These are phyloP conservation scores for Tuber brumale DNA, from an alignment of 495 filamentous ascomycete species.

Conservation along the genomic window DNA sequence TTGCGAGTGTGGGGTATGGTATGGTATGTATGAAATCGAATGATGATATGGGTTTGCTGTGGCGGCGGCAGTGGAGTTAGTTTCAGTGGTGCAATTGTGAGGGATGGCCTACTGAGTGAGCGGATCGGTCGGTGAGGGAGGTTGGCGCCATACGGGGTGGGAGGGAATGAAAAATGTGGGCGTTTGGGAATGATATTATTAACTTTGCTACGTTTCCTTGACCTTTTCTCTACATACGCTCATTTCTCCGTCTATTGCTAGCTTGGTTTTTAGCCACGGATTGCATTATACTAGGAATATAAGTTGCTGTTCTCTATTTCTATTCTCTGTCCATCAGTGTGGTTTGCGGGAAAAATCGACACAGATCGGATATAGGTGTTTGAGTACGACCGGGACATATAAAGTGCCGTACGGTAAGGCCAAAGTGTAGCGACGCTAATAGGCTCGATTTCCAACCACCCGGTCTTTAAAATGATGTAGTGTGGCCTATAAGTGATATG, in stretches of 20 bases:
- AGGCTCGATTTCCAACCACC: background rate
- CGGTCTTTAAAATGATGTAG: background rate
- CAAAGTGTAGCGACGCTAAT: background rate
- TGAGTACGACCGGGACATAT: background rate
- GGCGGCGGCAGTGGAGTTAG: background rate
- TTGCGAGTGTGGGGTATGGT: background rate
- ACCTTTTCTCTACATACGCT: slow-evolving; percentile 14
- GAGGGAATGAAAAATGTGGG: background rate
- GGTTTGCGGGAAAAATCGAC: background rate
- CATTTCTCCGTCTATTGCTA: slow-evolving; percentile 4
- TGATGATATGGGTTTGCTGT: background rate
- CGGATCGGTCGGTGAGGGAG: background rate
- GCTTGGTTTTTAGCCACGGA: background rate
- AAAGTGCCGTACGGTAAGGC: background rate
- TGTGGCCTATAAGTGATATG: background rate
- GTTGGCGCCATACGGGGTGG: background rate
- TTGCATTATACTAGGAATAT: slow-evolving; percentile 7
- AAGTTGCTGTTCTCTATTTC: background rate
- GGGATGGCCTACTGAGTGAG: slow-evolving; percentile 5
- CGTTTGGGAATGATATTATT: background rate
- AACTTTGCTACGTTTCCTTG: slow-evolving; percentile 5
- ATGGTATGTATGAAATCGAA: background rate
- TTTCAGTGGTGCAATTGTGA: slow-evolving; percentile 18
- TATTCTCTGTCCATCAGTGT: background rate
- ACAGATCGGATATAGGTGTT: background rate